Evolutionary conservation across 148 eudicot species (phyloP).

Genomic region (Rhododendron vialii): DNA sequence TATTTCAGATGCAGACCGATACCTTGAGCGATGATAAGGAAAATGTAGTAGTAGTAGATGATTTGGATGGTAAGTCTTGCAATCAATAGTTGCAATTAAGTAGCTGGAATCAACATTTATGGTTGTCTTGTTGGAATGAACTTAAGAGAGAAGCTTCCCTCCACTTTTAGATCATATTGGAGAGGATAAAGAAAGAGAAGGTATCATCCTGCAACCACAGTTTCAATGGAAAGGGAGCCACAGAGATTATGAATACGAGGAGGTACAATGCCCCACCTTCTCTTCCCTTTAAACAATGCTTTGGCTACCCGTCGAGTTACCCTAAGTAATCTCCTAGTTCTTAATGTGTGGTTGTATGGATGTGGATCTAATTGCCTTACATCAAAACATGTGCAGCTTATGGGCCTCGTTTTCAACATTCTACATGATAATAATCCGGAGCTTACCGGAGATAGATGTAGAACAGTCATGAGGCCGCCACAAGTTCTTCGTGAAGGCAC

Average conservation of each 20-base stretch:
- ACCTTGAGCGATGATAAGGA: constrained; percentile 43
- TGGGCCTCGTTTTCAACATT: constrained; percentile 77
- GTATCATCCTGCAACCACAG: constrained; percentile 39
- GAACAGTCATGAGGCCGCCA: constrained; percentile 98
- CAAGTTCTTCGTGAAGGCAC: constrained; percentile 99
- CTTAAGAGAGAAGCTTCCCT: neutral
- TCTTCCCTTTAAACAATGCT: neutral
- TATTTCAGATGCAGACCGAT: constrained; percentile 52
- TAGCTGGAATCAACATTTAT: too few species aligned
- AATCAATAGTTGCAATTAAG: neutral
- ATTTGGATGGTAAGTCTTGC: constrained; percentile 40
- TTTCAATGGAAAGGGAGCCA: constrained; percentile 74
- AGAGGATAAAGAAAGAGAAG: constrained; percentile 69
- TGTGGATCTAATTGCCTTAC: neutral
- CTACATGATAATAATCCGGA: constrained; percentile 96
- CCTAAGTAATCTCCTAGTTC: neutral
- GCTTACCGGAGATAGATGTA: constrained; percentile 92
- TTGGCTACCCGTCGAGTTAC: neutral
- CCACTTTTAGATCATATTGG: constrained; percentile 32
- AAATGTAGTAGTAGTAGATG: constrained; percentile 41
- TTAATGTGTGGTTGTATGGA: neutral
- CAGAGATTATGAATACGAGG: constrained; percentile 68
- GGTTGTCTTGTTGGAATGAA: neutral
- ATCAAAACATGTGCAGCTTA: too few species aligned
- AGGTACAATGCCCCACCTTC: constrained; percentile 26